Base-by-base conservation (phyloP, 1,284 basidiomycete species). In the Butyriboletus appendiculatus region DNA sequence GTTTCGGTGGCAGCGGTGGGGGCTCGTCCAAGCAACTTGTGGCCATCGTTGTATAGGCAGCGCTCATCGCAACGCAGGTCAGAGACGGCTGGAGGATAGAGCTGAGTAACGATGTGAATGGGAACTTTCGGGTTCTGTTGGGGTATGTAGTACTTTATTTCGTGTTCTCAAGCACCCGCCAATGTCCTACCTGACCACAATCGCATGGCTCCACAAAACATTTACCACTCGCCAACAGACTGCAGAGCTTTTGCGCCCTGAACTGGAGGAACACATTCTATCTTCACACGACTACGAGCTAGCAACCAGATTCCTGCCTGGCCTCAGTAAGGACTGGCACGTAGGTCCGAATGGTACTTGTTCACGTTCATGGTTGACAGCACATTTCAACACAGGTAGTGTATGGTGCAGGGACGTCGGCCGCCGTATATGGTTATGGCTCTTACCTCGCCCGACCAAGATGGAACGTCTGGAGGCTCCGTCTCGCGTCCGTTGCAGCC, bases 241-340 rank as follows among this genome's bases (percentile, higher is more conserved):
- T 1, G 67, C 73, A 52, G 66, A 72, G 30, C 80, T 88, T 50
- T 75, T 88, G 37, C 70, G 74, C 10, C 84, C 84, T 42, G 81
- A 88, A 61, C 75, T 81, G 42, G 81, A 87, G 39, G 71, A 75
- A 28, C 82, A 81, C 18, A 73, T 75, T 52, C 71, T 89, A 50
- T 76, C 80, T 9, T 64, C 62, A 26, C 75, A 76, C 46, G 86
- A 88, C 73, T 87, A 79, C 65, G 73, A 81, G 4, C 67, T 77
- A 15, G 79, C 83, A 18, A 62, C 73, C 53, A 61, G 64, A 34
- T 85, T 85, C 69, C 68, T 85, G 20, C 78, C 82, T 38, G 76
- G 76, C 39, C 62, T 64, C 48, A 75, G 76, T 57, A 75, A 76
- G 44, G 62, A 71, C 48, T 74, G 68, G 64, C 73, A 75, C 37